phyloP scores from a whole-genome alignment of 2,329 filamentous ascomycete species.

The Daldinia sp. region DNA sequence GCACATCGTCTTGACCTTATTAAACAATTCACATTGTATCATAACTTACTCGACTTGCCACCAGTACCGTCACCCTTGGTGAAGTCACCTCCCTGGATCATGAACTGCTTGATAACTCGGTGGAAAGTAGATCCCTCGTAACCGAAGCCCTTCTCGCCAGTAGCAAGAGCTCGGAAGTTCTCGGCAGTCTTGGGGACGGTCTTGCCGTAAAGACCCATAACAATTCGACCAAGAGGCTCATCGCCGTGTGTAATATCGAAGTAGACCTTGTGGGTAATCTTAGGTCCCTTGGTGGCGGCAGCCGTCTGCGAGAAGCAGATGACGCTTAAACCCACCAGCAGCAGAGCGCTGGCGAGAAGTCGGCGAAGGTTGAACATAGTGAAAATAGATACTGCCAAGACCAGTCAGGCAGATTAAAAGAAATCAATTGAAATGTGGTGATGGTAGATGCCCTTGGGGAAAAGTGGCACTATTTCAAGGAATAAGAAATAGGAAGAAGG shows the following conservation, averaged over 20 bases:
- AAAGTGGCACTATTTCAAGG: conserved; percentile 20
- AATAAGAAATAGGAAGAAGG: conserved; percentile 23
- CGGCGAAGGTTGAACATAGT: conserved; percentile 80
- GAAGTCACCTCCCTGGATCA: conserved; percentile 93
- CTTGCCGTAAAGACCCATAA: conserved; percentile 87
- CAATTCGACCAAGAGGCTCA: conserved; percentile 75
- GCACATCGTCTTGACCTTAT: background rate
- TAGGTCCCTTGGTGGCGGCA: conserved; percentile 83
- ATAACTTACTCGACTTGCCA: conserved; percentile 78
- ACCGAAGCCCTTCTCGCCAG: conserved; percentile 85
- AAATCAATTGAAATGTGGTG: conserved; percentile 6
- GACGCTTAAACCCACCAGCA: conserved; percentile 79
- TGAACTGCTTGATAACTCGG: conserved; percentile 89
- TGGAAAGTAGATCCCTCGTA: conserved; percentile 86
- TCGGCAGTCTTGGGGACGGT: conserved; percentile 79
- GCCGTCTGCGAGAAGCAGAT: conserved; percentile 78
- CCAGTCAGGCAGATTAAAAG: conserved; percentile 20
- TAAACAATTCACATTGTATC: background rate
- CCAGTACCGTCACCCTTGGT: conserved; percentile 83
- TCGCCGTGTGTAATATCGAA: conserved; percentile 85
- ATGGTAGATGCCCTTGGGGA: conserved; percentile 16
- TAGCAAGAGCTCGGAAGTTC: conserved; percentile 83
- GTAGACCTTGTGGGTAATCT: conserved; percentile 95
- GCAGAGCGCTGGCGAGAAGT: conserved; percentile 73
- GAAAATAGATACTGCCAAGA: conserved; percentile 34